Evolutionary conservation across 1,284 basidiomycete species (phyloP), one percentile per base, ranked within the genome.

Genomic region (Tilletiopsis washingtonensis): DNA sequence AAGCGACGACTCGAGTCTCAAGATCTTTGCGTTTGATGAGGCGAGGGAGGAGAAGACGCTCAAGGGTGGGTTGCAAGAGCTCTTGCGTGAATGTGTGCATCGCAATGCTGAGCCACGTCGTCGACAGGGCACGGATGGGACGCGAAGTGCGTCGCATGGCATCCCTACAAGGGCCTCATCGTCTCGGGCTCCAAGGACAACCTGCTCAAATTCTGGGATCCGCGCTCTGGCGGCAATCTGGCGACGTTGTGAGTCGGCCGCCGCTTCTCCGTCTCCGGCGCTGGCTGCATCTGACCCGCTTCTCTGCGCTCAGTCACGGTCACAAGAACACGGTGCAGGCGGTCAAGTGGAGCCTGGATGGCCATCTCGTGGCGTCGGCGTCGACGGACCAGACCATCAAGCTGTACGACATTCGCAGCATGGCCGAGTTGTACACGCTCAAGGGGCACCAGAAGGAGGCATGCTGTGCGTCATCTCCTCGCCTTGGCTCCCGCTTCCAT

Each of bases 171-270:
- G 74, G 91, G 93, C 3, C 78, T 98, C 5, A 80, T 98, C 17
- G 89, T 88, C 2, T 90, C 87, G 1, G 93, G 94, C 23, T 88
- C 86, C 68, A 97, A 97, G 75, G 94, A 98, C 75, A 96, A 97
- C 74, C 81, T 91, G 61, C 90, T 98, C 75, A 98, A 97, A 70
- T 97, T 98, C 74, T 98, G 93, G 93, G 93, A 98, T 75, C 94
- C 93, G 5, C 80, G 68, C 12, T 42, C 57, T 0, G 56, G 49
- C 15, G 36, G 21, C 36, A 43, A 45, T 19, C 40, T 58, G 15
- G 53, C 43, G 6, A 58, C 56, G 4, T 54, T 45, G 40, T 43
- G 38, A 45, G 48, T 50, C 14, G n/a, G n/a, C n/a, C n/a, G n/a
- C n/a, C n/a, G n/a, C n/a, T n/a, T n/a, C n/a, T n/a, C n/a, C n/a